Percentiles rank a stretch among this genome's conserved stretches.
Conservation (phyloP, 805 yeast genomes). For the Suhomyces sp. region DNA sequence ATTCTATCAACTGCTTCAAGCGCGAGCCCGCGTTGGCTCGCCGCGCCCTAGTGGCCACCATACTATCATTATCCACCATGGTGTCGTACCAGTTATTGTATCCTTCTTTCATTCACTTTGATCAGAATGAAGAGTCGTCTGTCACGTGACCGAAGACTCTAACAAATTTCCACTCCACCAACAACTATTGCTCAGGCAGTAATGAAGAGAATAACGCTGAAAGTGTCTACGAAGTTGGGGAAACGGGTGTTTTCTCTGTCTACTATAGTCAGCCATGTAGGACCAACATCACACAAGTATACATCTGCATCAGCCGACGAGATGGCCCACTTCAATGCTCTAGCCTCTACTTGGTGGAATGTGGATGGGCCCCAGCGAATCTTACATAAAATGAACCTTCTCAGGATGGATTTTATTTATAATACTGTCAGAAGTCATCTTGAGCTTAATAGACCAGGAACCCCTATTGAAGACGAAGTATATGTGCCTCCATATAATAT, state of each 20-base stretch:
- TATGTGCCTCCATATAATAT: slow-evolving; percentile 78
- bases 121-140: background rate
- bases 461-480: slow-evolving; percentile 41
- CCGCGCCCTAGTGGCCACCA: slow-evolving; percentile 71
- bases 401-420: slow-evolving; percentile 83
- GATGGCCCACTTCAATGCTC: slow-evolving; percentile 72
- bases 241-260: slow-evolving; percentile 14
- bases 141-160: background rate
- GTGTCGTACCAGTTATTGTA: background rate
- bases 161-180: background rate
- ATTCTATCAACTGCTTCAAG: slow-evolving; percentile 65
- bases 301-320: slow-evolving; percentile 58
- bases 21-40: slow-evolving; percentile 91
- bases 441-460: slow-evolving; percentile 33
- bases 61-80: slow-evolving; percentile 38
- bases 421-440: slow-evolving; percentile 50
- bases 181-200: background rate
- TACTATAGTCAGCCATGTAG: slow-evolving; percentile 2
- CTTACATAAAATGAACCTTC: slow-evolving; percentile 88
- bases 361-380: slow-evolving; percentile 89
- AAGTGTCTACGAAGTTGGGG: background rate
- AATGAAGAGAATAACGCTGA: background rate
- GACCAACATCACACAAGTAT: slow-evolving; percentile 6
- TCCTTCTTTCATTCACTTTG: background rate
- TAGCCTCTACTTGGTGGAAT: slow-evolving; percentile 99